Percentiles rank a stretch among this genome's conserved stretches.
Evolutionary conservation across 2,329 filamentous ascomycete species (phyloP).

Genomic region (Rhytidhysteron rufulum): DNA sequence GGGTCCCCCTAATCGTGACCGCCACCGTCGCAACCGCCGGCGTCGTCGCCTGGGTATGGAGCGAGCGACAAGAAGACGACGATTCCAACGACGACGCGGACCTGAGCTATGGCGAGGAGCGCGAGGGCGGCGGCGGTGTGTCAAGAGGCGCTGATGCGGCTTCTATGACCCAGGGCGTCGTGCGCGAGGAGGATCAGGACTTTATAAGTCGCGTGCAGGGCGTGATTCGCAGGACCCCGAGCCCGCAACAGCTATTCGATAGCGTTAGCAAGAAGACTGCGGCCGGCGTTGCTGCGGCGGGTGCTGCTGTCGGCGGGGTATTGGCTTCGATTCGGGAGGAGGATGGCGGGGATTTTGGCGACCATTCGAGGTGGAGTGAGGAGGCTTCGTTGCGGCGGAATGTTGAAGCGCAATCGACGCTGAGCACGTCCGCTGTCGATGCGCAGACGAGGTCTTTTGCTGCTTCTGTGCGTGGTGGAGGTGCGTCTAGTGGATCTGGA

Average conservation of each 20-base stretch:
- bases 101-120: conserved; percentile 42
- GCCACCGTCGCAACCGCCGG: conserved; percentile 84
- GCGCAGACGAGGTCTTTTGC: conserved; percentile 30
- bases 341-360: conserved; percentile 72
- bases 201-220: conserved; percentile 77
- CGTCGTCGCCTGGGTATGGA: conserved; percentile 90
- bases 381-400: conserved; percentile 68
- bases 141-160: conserved; percentile 10
- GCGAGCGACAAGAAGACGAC: conserved; percentile 73
- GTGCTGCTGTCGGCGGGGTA: conserved; percentile 76
- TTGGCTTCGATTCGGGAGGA: conserved; percentile 81
- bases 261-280: conserved; percentile 76
- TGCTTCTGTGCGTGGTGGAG: conserved; percentile 22
- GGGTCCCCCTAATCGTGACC: conserved; percentile 83
- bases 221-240: conserved; percentile 75
- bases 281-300: conserved; percentile 77
- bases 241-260: conserved; percentile 84
- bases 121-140: conserved; percentile 16
- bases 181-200: conserved; percentile 41
- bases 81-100: conserved; percentile 61
- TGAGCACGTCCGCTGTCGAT: conserved; percentile 30
- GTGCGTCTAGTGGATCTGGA: conserved; percentile 10
- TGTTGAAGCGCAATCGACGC: conserved; percentile 32
- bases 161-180: conserved; percentile 18
- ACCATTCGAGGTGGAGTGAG: conserved; percentile 89